A percentile compares a stretch with the other conserved stretches of the same genome.
These are phyloP conservation scores for Pseudopithomyces maydicus DNA, from an alignment of 2,329 filamentous ascomycete genomes.

Conservation along the genomic window DNA sequence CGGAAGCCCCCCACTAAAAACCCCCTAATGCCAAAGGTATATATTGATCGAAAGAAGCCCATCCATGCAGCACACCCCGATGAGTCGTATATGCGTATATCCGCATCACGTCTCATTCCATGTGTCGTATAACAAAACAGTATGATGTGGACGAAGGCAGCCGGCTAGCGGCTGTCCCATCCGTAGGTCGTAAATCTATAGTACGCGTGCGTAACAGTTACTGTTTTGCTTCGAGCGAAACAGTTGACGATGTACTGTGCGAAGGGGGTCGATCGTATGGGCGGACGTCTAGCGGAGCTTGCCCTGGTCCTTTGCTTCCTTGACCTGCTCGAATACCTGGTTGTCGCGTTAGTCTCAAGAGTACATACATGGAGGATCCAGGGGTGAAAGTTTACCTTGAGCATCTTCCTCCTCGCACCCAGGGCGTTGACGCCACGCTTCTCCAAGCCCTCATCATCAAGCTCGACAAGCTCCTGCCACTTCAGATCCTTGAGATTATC, in stretches of 20 bases:
- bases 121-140: slow-evolving; percentile 11
- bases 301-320: slow-evolving; percentile 60
- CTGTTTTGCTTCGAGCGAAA: slow-evolving; percentile 1
- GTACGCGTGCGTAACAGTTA: slow-evolving; percentile 13
- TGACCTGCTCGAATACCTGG: slow-evolving; percentile 92
- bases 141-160: neutral
- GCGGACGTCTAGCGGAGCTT: slow-evolving; percentile 39
- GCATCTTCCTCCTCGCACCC: slow-evolving; percentile 93
- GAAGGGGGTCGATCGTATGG: neutral
- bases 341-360: slow-evolving; percentile 34
- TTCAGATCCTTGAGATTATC: slow-evolving; percentile 97
- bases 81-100: slow-evolving; percentile 8
- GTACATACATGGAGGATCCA: neutral
- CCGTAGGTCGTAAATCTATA: slow-evolving; percentile 11
- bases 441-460: slow-evolving; percentile 92
- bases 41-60: slow-evolving; percentile 10
- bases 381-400: slow-evolving; percentile 70
- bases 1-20: neutral
- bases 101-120: slow-evolving; percentile 7
- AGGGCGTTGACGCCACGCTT: slow-evolving; percentile 93
- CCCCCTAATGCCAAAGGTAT: slow-evolving; percentile 12
- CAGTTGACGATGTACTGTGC: neutral
- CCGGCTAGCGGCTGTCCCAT: slow-evolving; percentile 2
- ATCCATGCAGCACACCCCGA: slow-evolving; percentile 17
- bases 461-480: slow-evolving; percentile 89